phyloP scores from a whole-genome alignment of 1,284 basidiomycete genomes.

The Stereum hirsutum region DNA sequence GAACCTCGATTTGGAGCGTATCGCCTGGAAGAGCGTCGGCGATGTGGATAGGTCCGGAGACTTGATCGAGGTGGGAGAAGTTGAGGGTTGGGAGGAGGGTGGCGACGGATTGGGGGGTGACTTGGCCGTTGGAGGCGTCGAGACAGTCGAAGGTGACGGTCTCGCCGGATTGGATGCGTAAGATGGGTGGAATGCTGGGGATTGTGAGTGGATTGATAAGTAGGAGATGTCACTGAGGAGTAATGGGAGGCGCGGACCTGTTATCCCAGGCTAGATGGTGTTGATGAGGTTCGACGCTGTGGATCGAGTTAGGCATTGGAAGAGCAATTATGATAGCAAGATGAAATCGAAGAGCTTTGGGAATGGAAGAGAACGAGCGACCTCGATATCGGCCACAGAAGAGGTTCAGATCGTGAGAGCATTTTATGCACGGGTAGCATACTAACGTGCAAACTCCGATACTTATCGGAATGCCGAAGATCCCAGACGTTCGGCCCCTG shows the following conservation, averaged over 20 bases:
- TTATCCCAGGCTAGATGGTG: constrained; percentile 50
- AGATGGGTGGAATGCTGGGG: constrained; percentile 37
- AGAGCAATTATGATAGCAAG: background rate
- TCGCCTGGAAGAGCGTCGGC: constrained; percentile 42
- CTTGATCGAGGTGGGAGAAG: constrained; percentile 42
- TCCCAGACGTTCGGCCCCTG: no score
- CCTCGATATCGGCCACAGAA: no score
- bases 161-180: constrained; percentile 41
- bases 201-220: background rate
- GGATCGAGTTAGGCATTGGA: constrained; percentile 33
- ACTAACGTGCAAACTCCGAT: no score
- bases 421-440: background rate
- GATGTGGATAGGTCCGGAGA: constrained; percentile 49
- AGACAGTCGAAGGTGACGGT: constrained; percentile 49
- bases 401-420: no score
- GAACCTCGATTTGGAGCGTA: constrained; percentile 47
- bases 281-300: constrained; percentile 39
- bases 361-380: no score
- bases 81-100: constrained; percentile 27
- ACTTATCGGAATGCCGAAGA: no score
- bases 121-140: constrained; percentile 53
- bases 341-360: no score
- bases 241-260: constrained; percentile 23
- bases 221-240: background rate
- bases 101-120: constrained; percentile 33